phyloP scores from a whole-genome alignment of 2,329 filamentous ascomycete species.

The Neodidymelliopsis sp. region DNA sequence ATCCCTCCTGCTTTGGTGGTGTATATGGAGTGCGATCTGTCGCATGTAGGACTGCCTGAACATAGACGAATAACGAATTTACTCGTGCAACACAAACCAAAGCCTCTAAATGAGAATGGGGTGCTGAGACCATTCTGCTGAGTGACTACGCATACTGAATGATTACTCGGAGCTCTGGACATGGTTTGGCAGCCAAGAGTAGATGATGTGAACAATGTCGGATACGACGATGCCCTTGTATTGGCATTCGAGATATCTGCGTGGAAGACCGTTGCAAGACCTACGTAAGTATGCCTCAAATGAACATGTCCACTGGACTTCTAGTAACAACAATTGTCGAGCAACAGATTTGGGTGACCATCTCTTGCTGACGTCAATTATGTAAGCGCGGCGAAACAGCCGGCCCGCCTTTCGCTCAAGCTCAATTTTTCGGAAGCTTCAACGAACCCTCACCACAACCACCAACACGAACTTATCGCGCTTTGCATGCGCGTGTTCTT shows the following conservation, averaged over 20 bases:
- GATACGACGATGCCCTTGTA: too few relatives aligned
- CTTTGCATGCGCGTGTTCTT: slow-evolving; percentile 25
- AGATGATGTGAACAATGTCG: too few relatives aligned
- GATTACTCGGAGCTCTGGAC: background rate
- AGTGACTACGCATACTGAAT: background rate
- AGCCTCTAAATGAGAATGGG: background rate
- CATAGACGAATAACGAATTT: background rate
- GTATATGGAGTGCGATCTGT: background rate
- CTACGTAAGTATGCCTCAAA: too few relatives aligned
- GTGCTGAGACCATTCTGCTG: too few relatives aligned
- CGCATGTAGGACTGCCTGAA: background rate
- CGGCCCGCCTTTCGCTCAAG: slow-evolving; percentile 16
- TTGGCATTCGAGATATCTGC: too few relatives aligned
- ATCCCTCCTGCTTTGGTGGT: background rate
- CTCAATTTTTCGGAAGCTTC: slow-evolving; percentile 36
- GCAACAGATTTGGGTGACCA: slow-evolving; percentile 21
- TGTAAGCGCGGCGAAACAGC: slow-evolving; percentile 9
- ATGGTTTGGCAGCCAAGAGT: too few relatives aligned
- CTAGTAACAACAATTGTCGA: too few relatives aligned
- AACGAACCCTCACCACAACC: slow-evolving; percentile 20
- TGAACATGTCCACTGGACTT: too few relatives aligned
- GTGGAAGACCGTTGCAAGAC: too few relatives aligned
- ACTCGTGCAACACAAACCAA: background rate
- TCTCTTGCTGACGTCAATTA: slow-evolving; percentile 1
- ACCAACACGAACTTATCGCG: slow-evolving; percentile 18